These are phyloP conservation scores for Pluteus cervinus DNA, from an alignment of 768 basidiomycete genomes.

Conservation along the genomic window DNA sequence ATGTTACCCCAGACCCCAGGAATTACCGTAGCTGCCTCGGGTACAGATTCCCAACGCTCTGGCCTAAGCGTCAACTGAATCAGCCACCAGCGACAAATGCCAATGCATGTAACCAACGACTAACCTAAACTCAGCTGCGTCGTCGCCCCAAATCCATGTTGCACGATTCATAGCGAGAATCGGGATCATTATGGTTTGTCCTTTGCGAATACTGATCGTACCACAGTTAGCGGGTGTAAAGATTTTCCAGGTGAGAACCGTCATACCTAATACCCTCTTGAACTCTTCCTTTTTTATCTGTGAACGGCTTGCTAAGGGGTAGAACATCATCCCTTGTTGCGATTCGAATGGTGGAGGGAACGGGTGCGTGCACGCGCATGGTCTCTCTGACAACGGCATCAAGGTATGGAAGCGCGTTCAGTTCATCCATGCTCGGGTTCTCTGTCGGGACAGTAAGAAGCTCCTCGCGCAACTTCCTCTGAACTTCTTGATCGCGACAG, in stretches of 20 bases:
- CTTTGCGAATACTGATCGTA: conserved; percentile 31
- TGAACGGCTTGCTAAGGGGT: conserved; percentile 41
- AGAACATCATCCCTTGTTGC: conserved; percentile 49
- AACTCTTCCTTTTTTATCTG: conserved; percentile 34
- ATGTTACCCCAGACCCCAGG: conserved; percentile 60
- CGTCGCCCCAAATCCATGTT: conserved; percentile 54
- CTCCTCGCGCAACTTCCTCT: conserved; percentile 55
- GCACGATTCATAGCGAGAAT: conserved; percentile 48
- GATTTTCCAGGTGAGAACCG: too few species aligned
- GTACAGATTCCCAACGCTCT: conserved; percentile 53
- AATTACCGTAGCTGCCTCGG: conserved; percentile 35
- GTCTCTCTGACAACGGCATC: conserved; percentile 60
- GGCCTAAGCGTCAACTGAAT: too few species aligned
- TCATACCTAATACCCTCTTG: conserved; percentile 34
- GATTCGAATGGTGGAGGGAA: conserved; percentile 34
- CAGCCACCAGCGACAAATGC: too few species aligned
- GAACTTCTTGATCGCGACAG: conserved; percentile 38
- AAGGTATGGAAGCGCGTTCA: conserved; percentile 63
- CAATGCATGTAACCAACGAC: conserved; percentile 5
- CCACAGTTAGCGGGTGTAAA: too few species aligned
- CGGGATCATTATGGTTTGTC: conserved; percentile 41
- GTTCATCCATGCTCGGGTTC: conserved; percentile 65
- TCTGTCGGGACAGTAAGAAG: conserved; percentile 44
- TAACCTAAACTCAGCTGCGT: conserved; percentile 57
- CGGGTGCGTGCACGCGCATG: conserved; percentile 49